A percentile compares a stretch with the other conserved stretches of the same genome.
phyloP scores from a whole-genome alignment of 352 stramenopile genomes.

The Globisporangium parvum region DNA sequence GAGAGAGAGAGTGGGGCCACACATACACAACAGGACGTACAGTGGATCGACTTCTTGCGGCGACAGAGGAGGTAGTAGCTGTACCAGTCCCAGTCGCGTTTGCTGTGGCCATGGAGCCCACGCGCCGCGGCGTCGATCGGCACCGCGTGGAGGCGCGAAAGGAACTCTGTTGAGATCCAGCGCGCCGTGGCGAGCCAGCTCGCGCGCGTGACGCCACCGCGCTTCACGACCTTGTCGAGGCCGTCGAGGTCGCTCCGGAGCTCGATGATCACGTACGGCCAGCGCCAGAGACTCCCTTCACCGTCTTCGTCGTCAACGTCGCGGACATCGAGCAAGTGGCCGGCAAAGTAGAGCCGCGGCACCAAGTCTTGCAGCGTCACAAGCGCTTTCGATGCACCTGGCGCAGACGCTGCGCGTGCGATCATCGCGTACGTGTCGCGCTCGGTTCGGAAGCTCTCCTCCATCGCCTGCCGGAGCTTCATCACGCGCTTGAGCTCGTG shows the following conservation, averaged over 20 bases:
- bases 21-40: constrained; percentile 30
- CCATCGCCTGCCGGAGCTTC: constrained; percentile 63
- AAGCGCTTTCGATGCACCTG: constrained; percentile 10
- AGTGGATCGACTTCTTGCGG: constrained; percentile 51
- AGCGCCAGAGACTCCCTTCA: constrained; percentile 73
- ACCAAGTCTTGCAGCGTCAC: constrained; percentile 25
- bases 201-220: constrained; percentile 34
- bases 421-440: constrained; percentile 55
- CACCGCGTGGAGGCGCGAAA: constrained; percentile 56
- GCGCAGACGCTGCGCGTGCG: constrained; percentile 1
- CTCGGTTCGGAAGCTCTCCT: constrained; percentile 72
- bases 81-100: constrained; percentile 76
- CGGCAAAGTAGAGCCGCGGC: constrained; percentile 39
- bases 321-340: constrained; percentile 49
- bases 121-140: constrained; percentile 31
- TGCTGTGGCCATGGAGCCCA: constrained; percentile 59
- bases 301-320: constrained; percentile 64
- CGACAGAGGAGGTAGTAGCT: constrained; percentile 69
- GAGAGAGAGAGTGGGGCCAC: not conserved
- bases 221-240: constrained; percentile 44
- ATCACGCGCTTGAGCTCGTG: constrained; percentile 52
- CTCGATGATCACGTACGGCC: constrained; percentile 77
- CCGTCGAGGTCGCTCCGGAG: constrained; percentile 47
- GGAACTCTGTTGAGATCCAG: constrained; percentile 60
- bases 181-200: constrained; percentile 46